These are phyloP conservation scores for Usnea hakonensis DNA, from an alignment of 495 filamentous ascomycete species.

Conservation along the genomic window DNA sequence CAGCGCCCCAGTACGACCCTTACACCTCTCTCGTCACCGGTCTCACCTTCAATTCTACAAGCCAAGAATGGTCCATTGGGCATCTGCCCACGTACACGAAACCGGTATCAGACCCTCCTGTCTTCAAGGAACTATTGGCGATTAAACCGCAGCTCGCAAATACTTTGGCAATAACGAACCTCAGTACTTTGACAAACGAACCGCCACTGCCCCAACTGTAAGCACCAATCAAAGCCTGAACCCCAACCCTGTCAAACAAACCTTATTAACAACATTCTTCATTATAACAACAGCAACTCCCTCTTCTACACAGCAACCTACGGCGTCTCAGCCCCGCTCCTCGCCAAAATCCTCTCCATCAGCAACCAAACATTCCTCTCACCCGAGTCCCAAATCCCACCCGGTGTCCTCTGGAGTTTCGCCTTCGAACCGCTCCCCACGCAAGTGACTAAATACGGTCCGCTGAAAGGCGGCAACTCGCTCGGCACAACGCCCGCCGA, in stretches of 20 bases:
- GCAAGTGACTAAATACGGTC: constrained; percentile 3
- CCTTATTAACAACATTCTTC: too few species aligned
- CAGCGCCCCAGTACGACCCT: constrained; percentile 21
- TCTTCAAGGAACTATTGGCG: constrained; percentile 23
- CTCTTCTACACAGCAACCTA: constrained; percentile 17
- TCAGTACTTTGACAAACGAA: constrained; percentile 30
- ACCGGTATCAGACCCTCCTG: constrained; percentile 24
- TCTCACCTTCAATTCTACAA: constrained; percentile 15
- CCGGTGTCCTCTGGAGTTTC: constrained; percentile 18
- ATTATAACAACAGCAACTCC: background rate
- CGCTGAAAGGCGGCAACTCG: constrained; percentile 22
- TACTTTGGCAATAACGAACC: constrained; percentile 27
- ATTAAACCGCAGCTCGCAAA: constrained; percentile 23
- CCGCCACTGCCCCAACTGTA: background rate
- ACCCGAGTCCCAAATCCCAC: background rate
- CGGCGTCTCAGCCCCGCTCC: constrained; percentile 8
- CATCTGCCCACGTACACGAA: constrained; percentile 27
- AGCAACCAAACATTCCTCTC: constrained; percentile 17
- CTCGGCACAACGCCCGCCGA: constrained; percentile 22
- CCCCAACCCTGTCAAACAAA: background rate
- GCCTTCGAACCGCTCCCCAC: constrained; percentile 24
- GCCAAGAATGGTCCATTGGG: constrained; percentile 10
- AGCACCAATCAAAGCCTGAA: background rate
- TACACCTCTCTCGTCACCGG: constrained; percentile 26
- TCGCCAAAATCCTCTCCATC: constrained; percentile 19